Evolutionary conservation across 192 early-diverging fungal genomes (phyloP).

Genomic region (Podila verticillata): DNA sequence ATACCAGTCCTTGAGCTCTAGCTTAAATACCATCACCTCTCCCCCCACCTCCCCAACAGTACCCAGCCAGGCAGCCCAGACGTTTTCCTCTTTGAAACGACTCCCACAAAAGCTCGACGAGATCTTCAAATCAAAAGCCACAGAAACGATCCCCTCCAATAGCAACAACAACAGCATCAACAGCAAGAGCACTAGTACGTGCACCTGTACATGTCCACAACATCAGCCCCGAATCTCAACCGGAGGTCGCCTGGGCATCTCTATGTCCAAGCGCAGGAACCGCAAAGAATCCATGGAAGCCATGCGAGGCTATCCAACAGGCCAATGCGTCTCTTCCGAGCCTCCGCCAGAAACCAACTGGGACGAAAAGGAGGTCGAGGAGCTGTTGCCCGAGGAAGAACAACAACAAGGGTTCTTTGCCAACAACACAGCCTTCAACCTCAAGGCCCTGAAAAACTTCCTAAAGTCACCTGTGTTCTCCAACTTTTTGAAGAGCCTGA

Average conservation of each 20-base stretch:
- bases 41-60: not conserved
- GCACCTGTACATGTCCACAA: slow-evolving; percentile 31
- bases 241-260: not conserved
- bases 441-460: slow-evolving; percentile 19
- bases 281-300: slow-evolving; percentile 16
- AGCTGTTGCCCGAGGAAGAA: not conserved
- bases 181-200: slow-evolving; percentile 3
- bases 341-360: slow-evolving; percentile 17
- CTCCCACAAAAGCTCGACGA: slow-evolving; percentile 28
- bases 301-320: slow-evolving; percentile 27
- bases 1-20: not conserved
- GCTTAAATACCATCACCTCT: not conserved
- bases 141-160: not conserved
- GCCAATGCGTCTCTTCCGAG: slow-evolving; percentile 13
- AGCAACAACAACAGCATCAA: not conserved
- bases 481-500: slow-evolving; percentile 26
- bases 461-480: slow-evolving; percentile 34
- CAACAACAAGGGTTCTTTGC: slow-evolving; percentile 6
- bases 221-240: slow-evolving; percentile 3
- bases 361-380: slow-evolving; percentile 15
- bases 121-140: slow-evolving; percentile 14
- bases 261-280: slow-evolving; percentile 4
- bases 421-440: slow-evolving; percentile 33
- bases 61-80: not conserved
- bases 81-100: slow-evolving; percentile 5